Evolutionary conservation across 2,329 filamentous ascomycete genomes (phyloP), one percentile per base, ranked within the genome.

Genomic region (Cryphonectria nitschkei): DNA sequence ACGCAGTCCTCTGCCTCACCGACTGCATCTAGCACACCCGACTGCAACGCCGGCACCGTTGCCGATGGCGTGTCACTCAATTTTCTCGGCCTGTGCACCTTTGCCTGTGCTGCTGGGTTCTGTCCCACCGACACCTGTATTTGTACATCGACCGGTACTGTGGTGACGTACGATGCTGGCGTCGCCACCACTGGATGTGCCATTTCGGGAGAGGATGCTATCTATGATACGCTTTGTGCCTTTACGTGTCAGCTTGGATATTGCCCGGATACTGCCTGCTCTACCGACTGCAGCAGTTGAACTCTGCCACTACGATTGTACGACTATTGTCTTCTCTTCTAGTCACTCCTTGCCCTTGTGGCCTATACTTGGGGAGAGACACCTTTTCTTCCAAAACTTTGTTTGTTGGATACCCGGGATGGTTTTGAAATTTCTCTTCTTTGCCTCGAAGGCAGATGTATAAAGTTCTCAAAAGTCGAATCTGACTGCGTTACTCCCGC

Each of bases 241-340:
- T 86, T 80, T 72, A 78, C 82, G 16, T 85, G 83, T 62, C 81
- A 80, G 71, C 81, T 84, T 74, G 83, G 83, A 0, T 85, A 85
- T 71, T 85, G 83, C 66, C 83, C 83, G 0, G 64, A 75, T 7
- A 78, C 22, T 81, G 72, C 70, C 22, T 76, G 75, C 50, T 75
- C 83, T 60, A 74, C 71, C 29, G 52, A 29, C 66, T 62, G 50
- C 22, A 56, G 43, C 29, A 61, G 46, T 37, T 60, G 37, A 52
- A 19, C 19, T 50, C 14, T 69, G 22, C 39, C n/a, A n/a, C 41
- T 19, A 6, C 39, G 16, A 22, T 52, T n/a, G 37, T 8, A 14
- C 19, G 29, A 34, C 56, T 26, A 11, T 13, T 66, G 9, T 19
- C 26, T 32, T 32, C 34, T 67, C 65, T 46, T 70, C 32, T 66